phyloP scores from a whole-genome alignment of 148 eudicot species.

The Camellia japonica region DNA sequence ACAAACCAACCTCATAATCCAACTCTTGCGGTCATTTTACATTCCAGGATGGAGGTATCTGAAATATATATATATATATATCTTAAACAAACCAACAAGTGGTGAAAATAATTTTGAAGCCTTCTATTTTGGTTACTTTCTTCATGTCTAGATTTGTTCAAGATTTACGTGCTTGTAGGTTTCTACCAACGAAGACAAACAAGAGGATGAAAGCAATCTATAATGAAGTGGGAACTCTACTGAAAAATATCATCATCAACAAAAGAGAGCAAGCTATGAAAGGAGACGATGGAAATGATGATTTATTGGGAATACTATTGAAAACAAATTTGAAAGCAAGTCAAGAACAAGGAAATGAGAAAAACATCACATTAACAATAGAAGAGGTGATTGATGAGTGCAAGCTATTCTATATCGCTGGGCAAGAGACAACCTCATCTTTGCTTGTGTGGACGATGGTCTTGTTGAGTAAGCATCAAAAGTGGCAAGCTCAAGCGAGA shows the following conservation, averaged over 20 bases:
- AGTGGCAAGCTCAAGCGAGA: slow-evolving; percentile 17
- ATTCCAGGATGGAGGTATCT: slow-evolving; percentile 36
- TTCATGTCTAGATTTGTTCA: not conserved
- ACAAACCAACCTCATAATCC: slow-evolving; percentile 13
- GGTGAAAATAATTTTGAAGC: not conserved
- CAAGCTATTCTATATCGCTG: slow-evolving; percentile 8
- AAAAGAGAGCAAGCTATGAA: slow-evolving; percentile 7
- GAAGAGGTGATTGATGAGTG: slow-evolving; percentile 15
- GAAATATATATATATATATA: too few relatives aligned
- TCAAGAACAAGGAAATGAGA: not conserved
- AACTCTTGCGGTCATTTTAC: slow-evolving; percentile 16
- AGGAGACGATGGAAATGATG: not conserved
- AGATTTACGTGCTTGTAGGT: slow-evolving; percentile 4
- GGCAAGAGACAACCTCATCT: slow-evolving; percentile 3
- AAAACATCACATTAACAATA: not conserved
- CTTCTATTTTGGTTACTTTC: not conserved
- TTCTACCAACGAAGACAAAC: slow-evolving; percentile 35
- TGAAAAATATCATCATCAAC: slow-evolving; percentile 10
- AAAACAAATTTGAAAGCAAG: not conserved
- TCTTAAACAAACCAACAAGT: too few relatives aligned
- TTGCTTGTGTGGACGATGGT: slow-evolving; percentile 14
- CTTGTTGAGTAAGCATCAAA: slow-evolving; percentile 7
- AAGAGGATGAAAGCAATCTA: slow-evolving; percentile 21
- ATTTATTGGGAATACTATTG: slow-evolving; percentile 1
- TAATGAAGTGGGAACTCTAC: slow-evolving; percentile 9